Percentiles rank a stretch among this genome's conserved stretches.
These are phyloP conservation scores for Suillus decipiens DNA, from an alignment of 768 basidiomycete species.

Conservation along the genomic window DNA sequence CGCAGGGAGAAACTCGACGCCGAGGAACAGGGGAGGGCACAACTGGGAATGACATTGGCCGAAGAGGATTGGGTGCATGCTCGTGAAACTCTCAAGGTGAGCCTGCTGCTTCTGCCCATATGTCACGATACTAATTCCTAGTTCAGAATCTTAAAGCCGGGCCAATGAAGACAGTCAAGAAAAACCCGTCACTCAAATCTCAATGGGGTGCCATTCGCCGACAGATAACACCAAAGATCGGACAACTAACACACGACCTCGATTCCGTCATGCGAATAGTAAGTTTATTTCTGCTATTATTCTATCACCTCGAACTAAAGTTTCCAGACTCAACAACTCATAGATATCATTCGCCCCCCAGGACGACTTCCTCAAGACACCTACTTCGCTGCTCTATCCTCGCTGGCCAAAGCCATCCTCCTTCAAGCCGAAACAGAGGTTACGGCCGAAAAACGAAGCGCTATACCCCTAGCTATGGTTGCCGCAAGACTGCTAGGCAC, in stretches of 20 bases:
- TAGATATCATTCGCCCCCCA: slow-evolving; percentile 40
- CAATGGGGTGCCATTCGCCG: slow-evolving; percentile 71
- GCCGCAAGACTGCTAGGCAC: slow-evolving; percentile 67
- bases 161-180: slow-evolving; percentile 65
- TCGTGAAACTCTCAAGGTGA: slow-evolving; percentile 54
- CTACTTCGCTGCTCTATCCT: slow-evolving; percentile 79
- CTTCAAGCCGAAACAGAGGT: slow-evolving; percentile 95
- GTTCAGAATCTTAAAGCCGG: slow-evolving; percentile 63
- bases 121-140: slow-evolving; percentile 24
- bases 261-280: slow-evolving; percentile 66
- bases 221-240: slow-evolving; percentile 83
- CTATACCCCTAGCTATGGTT: slow-evolving; percentile 79
- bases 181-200: slow-evolving; percentile 51
- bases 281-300: slow-evolving; percentile 28
- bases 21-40: slow-evolving; percentile 41
- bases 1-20: slow-evolving; percentile 39
- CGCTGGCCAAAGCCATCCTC: slow-evolving; percentile 86
- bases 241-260: slow-evolving; percentile 78
- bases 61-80: slow-evolving; percentile 67
- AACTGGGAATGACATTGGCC: slow-evolving; percentile 53
- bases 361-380: slow-evolving; percentile 37
- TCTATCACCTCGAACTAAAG: slow-evolving; percentile 14
- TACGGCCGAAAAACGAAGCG: slow-evolving; percentile 83
- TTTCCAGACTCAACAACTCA: slow-evolving; percentile 42
- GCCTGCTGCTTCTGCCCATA: slow-evolving; percentile 19